These are phyloP conservation scores for Senna siamea DNA, from an alignment of 306 rosid genomes.

Conservation along the genomic window DNA sequence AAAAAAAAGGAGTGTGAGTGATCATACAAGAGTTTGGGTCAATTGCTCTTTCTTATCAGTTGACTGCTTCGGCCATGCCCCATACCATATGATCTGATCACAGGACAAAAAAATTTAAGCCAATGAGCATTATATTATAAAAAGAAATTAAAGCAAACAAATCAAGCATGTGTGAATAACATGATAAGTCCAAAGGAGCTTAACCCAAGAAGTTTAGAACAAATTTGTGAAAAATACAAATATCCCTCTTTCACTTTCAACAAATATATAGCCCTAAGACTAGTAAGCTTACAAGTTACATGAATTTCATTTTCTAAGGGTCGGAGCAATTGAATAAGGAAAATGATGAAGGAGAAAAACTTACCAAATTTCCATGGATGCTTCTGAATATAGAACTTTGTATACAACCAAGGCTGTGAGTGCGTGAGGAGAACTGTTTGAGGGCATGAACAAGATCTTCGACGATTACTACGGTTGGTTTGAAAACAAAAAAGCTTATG, in stretches of 20 bases:
- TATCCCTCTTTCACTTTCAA: too few species aligned
- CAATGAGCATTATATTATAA: neutral
- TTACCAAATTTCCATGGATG: constrained; percentile 89
- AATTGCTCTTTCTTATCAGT: constrained; percentile 57
- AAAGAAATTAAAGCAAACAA: neutral
- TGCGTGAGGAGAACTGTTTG: constrained; percentile 59
- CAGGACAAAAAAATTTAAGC: constrained; percentile 3
- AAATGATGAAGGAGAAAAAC: neutral
- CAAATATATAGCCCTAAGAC: too few species aligned
- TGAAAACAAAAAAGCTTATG: constrained; percentile 67
- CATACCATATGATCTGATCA: constrained; percentile 89
- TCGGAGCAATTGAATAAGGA: neutral
- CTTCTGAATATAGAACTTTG: constrained; percentile 77
- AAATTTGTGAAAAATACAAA: too few species aligned
- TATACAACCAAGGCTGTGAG: constrained; percentile 74
- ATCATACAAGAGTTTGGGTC: constrained; percentile 57
- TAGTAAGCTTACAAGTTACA: constrained; percentile 1
- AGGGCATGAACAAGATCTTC: constrained; percentile 69
- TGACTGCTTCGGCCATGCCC: constrained; percentile 74
- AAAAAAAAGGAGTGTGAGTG: neutral
- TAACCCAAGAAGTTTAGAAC: too few species aligned
- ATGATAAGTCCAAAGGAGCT: too few species aligned
- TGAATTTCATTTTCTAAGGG: neutral
- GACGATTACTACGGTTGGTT: constrained; percentile 67
- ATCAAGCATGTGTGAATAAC: too few species aligned